A percentile compares a stretch with the other conserved stretches of the same genome.
These are phyloP conservation scores for Irineochytrium annulatum DNA, from an alignment of 192 early-diverging fungal genomes.

Conservation along the genomic window DNA sequence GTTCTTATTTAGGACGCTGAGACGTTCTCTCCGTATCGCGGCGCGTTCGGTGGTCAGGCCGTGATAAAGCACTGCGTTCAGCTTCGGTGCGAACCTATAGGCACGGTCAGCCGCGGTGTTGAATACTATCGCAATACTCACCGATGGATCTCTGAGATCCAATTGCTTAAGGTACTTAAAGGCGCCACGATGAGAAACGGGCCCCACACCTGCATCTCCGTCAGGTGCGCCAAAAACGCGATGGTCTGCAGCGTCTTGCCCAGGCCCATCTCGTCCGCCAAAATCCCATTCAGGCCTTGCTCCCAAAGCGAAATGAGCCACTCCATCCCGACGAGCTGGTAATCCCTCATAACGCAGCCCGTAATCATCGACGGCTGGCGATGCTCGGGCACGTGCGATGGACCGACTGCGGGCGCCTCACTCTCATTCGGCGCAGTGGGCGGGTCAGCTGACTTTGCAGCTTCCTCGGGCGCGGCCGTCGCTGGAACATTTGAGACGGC, in stretches of 20 bases:
- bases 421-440: too few species aligned
- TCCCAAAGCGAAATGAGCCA: conserved; percentile 95
- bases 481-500: too few species aligned
- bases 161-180: conserved; percentile 85
- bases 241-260: conserved; percentile 93
- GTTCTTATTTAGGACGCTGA: conserved; percentile 54
- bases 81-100: conserved; percentile 67
- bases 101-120: neutral
- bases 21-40: conserved; percentile 61
- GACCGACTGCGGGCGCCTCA: too few species aligned
- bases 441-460: too few species aligned
- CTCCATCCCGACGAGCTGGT: conserved; percentile 92
- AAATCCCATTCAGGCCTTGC: conserved; percentile 92
- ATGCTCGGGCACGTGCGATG: too few species aligned
- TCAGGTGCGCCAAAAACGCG: conserved; percentile 77
- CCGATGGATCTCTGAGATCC: conserved; percentile 86
- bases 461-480: too few species aligned
- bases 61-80: conserved; percentile 83
- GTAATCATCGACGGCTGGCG: conserved; percentile 33
- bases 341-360: conserved; percentile 67
- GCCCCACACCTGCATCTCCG: conserved; percentile 74
- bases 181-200: conserved; percentile 89
- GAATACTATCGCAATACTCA: conserved; percentile 18
- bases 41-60: conserved; percentile 69
- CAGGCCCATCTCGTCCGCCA: conserved; percentile 95